Percentiles rank a stretch among this genome's conserved stretches.
Conservation (phyloP, 1,284 basidiomycete species). For the Papiliotrema flavescens region DNA sequence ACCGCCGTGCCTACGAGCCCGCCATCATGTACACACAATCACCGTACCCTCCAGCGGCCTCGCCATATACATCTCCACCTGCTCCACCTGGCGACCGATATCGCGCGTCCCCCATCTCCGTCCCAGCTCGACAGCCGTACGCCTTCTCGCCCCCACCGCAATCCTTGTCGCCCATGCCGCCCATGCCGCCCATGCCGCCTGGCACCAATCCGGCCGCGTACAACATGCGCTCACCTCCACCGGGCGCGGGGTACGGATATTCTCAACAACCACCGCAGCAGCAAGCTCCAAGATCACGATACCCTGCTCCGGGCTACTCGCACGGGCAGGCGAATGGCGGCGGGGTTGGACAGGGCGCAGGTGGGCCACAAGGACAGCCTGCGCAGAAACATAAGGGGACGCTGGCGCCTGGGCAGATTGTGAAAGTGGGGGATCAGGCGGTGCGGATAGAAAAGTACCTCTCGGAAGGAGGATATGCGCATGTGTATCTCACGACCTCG, state of each 20-base stretch:
- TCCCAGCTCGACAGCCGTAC: slow-evolving; percentile 23
- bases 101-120: slow-evolving; percentile 24
- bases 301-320: neutral
- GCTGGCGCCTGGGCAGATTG: slow-evolving; percentile 68
- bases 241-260: neutral
- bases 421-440: slow-evolving; percentile 81
- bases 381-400: slow-evolving; percentile 47
- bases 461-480: slow-evolving; percentile 95
- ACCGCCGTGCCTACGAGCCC: no score
- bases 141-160: slow-evolving; percentile 26
- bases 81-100: slow-evolving; percentile 23
- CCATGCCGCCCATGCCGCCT: neutral
- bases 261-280: neutral
- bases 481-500: slow-evolving; percentile 93
- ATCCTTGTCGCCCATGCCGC: neutral
- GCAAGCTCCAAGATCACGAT: neutral
- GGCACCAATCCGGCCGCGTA: neutral
- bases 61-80: slow-evolving; percentile 5
- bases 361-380: slow-evolving; percentile 3
- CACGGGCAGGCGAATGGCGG: neutral
- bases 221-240: neutral
- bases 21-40: neutral
- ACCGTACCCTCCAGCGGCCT: neutral
- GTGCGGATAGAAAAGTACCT: slow-evolving; percentile 88
- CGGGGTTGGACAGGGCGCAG: neutral